These are phyloP conservation scores for Nidularia pulvinata DNA, from an alignment of 768 basidiomycete species.

Conservation along the genomic window DNA sequence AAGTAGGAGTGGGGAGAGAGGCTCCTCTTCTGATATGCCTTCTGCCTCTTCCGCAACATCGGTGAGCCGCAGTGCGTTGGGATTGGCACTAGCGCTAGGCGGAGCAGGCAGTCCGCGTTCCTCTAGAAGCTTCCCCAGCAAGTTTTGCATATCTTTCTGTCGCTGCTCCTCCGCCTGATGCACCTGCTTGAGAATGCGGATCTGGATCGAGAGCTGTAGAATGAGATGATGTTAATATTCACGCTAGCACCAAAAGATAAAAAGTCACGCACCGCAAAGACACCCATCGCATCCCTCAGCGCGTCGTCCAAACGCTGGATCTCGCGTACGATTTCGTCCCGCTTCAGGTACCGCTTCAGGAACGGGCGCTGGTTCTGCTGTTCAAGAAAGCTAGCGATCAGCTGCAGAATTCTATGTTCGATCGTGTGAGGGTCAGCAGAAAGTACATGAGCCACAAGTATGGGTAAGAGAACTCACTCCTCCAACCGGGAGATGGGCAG, in stretches of 20 bases:
- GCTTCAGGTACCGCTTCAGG: conserved; percentile 75
- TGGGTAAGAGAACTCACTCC: conserved; percentile 29
- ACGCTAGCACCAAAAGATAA: not conserved
- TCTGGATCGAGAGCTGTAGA: conserved; percentile 27
- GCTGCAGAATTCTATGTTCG: conserved; percentile 30
- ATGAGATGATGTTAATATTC: not conserved
- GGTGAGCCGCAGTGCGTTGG: conserved; percentile 8
- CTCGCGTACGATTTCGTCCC: conserved; percentile 62
- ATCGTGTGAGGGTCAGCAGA: not conserved
- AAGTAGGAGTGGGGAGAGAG: not conserved
- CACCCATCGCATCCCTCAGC: conserved; percentile 56
- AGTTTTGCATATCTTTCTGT: conserved; percentile 25
- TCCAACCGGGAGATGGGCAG: conserved; percentile 50
- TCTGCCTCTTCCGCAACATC: conserved; percentile 1
- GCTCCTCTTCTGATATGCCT: too few species aligned
- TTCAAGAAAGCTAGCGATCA: conserved; percentile 48
- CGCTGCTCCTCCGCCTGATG: conserved; percentile 31
- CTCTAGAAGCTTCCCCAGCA: conserved; percentile 21
- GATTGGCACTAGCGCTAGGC: not conserved
- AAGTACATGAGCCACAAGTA: not conserved
- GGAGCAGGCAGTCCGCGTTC: not conserved
- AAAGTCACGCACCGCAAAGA: conserved; percentile 45
- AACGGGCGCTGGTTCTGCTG: conserved; percentile 70
- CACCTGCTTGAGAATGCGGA: conserved; percentile 52
- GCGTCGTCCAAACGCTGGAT: conserved; percentile 51